phyloP scores from a whole-genome alignment of 1,139 yeast genomes.

The Geotrichum aggregatum region DNA sequence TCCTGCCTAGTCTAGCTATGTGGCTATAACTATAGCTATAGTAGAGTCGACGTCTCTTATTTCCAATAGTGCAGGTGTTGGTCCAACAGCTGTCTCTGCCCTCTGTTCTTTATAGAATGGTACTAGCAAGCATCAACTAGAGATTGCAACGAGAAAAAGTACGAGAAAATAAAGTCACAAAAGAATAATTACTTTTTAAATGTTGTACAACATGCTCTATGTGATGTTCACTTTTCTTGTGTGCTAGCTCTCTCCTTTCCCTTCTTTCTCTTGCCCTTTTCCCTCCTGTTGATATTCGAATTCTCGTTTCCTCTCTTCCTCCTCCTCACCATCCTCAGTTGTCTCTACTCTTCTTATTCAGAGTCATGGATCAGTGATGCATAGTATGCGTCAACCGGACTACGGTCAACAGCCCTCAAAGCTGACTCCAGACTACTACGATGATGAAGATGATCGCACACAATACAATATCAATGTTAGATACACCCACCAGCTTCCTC shows the following conservation, averaged over 20 bases:
- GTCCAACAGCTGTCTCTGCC: no score
- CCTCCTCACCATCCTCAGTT: background rate
- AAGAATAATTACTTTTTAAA: background rate
- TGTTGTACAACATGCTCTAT: background rate
- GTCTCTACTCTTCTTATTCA: background rate
- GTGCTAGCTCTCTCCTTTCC: background rate
- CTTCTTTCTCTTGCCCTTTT: background rate
- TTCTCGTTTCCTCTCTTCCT: background rate
- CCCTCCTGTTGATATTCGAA: background rate
- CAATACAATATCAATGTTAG: slow-evolving; percentile 12
- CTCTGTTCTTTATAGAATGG: no score
- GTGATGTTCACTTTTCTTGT: background rate
- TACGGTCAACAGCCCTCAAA: slow-evolving; percentile 4
- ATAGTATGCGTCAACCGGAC: slow-evolving; percentile 9
- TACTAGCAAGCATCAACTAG: no score
- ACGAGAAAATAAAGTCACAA: no score
- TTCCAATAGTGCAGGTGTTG: no score
- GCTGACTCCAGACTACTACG: slow-evolving; percentile 12
- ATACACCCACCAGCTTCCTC: slow-evolving; percentile 7
- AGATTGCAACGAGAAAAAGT: no score
- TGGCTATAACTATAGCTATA: no score
- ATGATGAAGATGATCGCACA: slow-evolving; percentile 12
- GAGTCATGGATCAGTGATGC: slow-evolving; percentile 4
- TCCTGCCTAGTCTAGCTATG: no score
- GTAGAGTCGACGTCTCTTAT: no score